Evolutionary conservation across 257 asterid genomes (phyloP).

Genomic region (Datura wrightii): DNA sequence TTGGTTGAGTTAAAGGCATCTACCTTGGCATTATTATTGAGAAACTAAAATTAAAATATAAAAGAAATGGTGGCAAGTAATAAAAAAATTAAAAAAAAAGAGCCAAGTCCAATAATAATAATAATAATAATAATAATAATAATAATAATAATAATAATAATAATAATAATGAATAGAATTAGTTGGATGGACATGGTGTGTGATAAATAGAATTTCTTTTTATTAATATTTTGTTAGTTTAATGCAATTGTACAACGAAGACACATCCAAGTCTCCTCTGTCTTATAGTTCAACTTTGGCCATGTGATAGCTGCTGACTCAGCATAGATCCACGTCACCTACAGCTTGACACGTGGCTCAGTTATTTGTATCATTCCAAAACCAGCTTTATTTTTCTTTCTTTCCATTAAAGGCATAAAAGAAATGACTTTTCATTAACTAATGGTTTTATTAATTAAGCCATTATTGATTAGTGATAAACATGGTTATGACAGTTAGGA

Average conservation of each 20-base stretch:
- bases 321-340: conserved; percentile 13
- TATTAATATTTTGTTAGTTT: not conserved
- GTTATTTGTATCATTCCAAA: not conserved
- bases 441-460: conserved; percentile 14
- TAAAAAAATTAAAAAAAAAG: not conserved
- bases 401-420: not conserved
- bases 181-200: conserved; percentile 28
- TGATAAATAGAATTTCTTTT: conserved; percentile 20
- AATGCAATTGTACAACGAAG: conserved; percentile 18
- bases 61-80: conserved; percentile 9
- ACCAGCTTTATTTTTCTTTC: not conserved
- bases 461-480: conserved; percentile 21
- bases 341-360: conserved; percentile 1
- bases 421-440: not conserved
- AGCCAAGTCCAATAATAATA: not conserved
- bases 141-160: no score
- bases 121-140: no score
- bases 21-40: not conserved
- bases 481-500: conserved; percentile 31
- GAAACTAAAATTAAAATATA: not conserved
- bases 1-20: conserved; percentile 23
- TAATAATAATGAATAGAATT: not conserved
- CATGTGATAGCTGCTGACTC: conserved; percentile 18
- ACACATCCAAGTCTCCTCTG: conserved; percentile 19
- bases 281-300: conserved; percentile 25